Evolutionary conservation across 2,329 filamentous ascomycete species (phyloP).

Genomic region (Chrysoporthe cubensis): DNA sequence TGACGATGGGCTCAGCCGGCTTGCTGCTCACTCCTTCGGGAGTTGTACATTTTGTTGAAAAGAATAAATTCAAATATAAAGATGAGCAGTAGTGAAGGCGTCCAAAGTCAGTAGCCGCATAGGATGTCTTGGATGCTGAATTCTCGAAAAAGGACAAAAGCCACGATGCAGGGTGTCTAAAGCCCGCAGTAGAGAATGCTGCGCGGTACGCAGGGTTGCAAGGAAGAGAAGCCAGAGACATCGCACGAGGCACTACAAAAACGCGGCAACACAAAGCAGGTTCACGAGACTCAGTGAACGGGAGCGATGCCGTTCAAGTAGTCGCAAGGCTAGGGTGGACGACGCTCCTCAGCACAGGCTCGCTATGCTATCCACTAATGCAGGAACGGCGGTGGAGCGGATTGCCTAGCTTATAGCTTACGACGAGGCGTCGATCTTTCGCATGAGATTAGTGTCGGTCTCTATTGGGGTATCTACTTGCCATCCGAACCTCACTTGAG

Average conservation of each 20-base stretch:
- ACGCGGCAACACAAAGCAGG: neutral
- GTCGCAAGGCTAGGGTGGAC: neutral
- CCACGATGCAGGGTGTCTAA: neutral
- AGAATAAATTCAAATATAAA: conserved; percentile 16
- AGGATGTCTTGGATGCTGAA: neutral
- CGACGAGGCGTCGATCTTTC: neutral
- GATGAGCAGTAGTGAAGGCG: neutral
- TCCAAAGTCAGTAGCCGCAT: neutral
- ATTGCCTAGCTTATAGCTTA: neutral
- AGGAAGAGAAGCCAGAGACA: neutral
- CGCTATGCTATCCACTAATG: no score
- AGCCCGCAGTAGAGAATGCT: neutral
- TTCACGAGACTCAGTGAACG: neutral
- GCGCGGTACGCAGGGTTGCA: neutral
- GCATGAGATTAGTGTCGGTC: neutral
- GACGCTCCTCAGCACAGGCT: neutral
- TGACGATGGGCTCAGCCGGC: neutral
- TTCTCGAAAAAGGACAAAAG: neutral
- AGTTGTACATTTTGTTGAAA: conserved; percentile 26
- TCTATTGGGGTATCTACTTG: conserved; percentile 22
- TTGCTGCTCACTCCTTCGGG: conserved; percentile 25
- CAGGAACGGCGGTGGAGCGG: no score
- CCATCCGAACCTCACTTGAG: neutral
- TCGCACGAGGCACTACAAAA: neutral
- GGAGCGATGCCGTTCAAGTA: neutral